Percentiles rank a stretch among this genome's conserved stretches.
These are phyloP conservation scores for Coniochaeta ligniaria DNA, from an alignment of 2,329 filamentous ascomycete genomes.

Conservation along the genomic window DNA sequence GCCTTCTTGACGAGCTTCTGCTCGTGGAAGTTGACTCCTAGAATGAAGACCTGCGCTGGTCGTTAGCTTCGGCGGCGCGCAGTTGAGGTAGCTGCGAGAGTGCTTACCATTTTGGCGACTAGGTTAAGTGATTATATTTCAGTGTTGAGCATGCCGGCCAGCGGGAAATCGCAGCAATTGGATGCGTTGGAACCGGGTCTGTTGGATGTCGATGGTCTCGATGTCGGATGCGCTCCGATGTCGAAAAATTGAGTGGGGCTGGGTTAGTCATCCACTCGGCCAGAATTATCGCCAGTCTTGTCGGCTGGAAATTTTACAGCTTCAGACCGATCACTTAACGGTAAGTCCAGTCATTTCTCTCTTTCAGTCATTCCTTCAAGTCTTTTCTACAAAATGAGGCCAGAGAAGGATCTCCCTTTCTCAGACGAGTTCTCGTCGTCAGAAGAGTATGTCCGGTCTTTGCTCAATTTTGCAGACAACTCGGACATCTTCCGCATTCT, in stretches of 20 bases:
- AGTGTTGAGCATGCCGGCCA: background rate
- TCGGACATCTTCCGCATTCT: constrained; percentile 76
- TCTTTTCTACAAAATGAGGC: constrained; percentile 31
- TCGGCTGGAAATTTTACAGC: background rate
- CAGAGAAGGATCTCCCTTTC: constrained; percentile 57
- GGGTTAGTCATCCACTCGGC: background rate
- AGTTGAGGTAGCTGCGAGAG: background rate
- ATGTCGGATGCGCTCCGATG: background rate
- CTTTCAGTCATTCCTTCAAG: background rate
- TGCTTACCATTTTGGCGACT: constrained; percentile 15
- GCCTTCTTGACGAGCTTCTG: constrained; percentile 74
- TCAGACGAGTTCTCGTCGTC: constrained; percentile 60
- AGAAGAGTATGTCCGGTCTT: constrained; percentile 71
- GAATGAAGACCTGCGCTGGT: constrained; percentile 63
- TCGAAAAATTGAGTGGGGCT: background rate
- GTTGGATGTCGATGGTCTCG: background rate
- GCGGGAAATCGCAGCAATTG: background rate
- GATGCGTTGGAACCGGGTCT: background rate
- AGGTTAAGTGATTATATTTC: background rate
- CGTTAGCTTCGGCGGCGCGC: background rate
- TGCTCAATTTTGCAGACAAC: constrained; percentile 68
- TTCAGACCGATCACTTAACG: background rate
- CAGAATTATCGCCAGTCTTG: background rate
- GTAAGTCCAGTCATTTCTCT: constrained; percentile 1
- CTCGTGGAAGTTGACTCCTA: constrained; percentile 82